These are phyloP conservation scores for Backusella morwellensis DNA, from an alignment of 192 early-diverging fungal species.

Conservation along the genomic window DNA sequence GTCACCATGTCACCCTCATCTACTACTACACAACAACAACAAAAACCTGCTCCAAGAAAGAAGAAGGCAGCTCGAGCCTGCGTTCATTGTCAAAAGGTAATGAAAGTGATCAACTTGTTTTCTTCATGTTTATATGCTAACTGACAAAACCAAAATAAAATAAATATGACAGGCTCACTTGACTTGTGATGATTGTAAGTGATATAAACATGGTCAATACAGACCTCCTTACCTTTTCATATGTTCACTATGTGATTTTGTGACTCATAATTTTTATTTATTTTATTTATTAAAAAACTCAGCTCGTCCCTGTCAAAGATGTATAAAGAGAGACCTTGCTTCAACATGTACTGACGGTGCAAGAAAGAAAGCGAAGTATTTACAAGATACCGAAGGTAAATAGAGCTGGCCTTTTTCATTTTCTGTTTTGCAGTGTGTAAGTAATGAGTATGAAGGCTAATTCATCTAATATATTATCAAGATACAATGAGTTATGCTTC, in stretches of 20 bases:
- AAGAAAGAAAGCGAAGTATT: constrained; percentile 93
- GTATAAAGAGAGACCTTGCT: constrained; percentile 77
- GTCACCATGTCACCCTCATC: neutral
- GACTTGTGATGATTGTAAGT: constrained; percentile 72
- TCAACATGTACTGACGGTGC: constrained; percentile 80
- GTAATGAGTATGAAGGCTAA: neutral
- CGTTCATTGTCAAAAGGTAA: constrained; percentile 62
- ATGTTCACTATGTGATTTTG: neutral
- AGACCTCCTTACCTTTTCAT: neutral
- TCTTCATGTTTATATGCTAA: neutral
- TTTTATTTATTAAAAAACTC: neutral
- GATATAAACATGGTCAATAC: neutral
- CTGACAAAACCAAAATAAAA: neutral
- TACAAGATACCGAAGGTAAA: constrained; percentile 65
- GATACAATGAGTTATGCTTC: constrained; percentile 8
- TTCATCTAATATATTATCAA: neutral
- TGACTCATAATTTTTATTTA: constrained; percentile 13
- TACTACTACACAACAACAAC: neutral
- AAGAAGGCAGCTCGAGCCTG: constrained; percentile 48
- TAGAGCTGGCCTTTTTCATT: neutral
- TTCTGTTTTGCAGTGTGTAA: neutral
- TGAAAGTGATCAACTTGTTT: neutral
- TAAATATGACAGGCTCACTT: constrained; percentile 53
- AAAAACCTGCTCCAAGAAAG: constrained; percentile 15
- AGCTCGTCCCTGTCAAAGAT: constrained; percentile 85